phyloP scores from a whole-genome alignment of 1,284 basidiomycete genomes.

The Neonothopanus nambi region DNA sequence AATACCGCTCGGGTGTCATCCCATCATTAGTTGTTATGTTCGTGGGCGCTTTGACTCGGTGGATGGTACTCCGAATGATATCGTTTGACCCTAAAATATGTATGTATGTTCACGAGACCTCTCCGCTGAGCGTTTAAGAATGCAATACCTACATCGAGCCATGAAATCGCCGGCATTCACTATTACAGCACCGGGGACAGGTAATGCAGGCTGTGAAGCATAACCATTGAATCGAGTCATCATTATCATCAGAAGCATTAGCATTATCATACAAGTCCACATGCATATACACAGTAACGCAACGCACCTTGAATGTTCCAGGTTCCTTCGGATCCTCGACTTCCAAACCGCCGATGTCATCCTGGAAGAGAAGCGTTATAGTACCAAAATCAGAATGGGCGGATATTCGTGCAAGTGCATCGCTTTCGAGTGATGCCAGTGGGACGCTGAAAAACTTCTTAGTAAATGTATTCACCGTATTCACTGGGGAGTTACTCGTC shows the following conservation, averaged over 20 bases:
- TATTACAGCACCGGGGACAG: conserved; percentile 51
- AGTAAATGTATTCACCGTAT: too few relatives aligned
- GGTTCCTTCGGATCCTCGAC: conserved; percentile 52
- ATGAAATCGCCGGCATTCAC: conserved; percentile 61
- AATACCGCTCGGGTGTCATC: conserved; percentile 50
- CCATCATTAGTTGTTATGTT: conserved; percentile 19
- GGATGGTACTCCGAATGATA: conserved; percentile 57
- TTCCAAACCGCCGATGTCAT: conserved; percentile 59
- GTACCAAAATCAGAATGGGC: conserved; percentile 62
- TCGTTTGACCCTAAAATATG: conserved; percentile 55
- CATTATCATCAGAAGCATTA: too few relatives aligned
- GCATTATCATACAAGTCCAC: background rate
- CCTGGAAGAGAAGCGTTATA: conserved; percentile 60
- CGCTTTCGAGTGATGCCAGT: conserved; percentile 33
- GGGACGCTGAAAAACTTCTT: conserved; percentile 32
- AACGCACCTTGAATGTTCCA: conserved; percentile 43
- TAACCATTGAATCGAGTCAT: too few relatives aligned
- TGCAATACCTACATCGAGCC: conserved; percentile 12
- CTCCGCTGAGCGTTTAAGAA: too few relatives aligned
- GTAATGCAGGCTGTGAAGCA: conserved; percentile 40
- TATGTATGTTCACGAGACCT: background rate
- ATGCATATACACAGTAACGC: background rate
- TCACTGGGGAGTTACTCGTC: too few relatives aligned
- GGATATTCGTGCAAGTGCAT: conserved; percentile 48
- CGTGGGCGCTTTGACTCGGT: conserved; percentile 55